Evolutionary conservation across 345 rosid genomes (phyloP).

Genomic region (Cardiospermum halicacabum): DNA sequence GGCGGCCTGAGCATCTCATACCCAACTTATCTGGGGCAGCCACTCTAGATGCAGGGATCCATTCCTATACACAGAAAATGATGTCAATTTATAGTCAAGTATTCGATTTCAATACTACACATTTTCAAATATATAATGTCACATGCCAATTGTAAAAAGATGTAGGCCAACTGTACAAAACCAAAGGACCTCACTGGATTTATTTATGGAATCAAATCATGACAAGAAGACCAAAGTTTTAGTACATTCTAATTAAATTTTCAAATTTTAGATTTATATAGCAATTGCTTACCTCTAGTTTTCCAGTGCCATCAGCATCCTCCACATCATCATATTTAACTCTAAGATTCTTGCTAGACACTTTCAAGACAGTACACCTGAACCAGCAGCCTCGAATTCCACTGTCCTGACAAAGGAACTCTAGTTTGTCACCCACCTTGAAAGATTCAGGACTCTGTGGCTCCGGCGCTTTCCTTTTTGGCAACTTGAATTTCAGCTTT

Average conservation of each 20-base stretch:
- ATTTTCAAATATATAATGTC: background rate
- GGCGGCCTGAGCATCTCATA: slow-evolving; percentile 40
- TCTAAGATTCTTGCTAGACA: slow-evolving; percentile 26
- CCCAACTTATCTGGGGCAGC: slow-evolving; percentile 43
- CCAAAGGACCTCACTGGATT: background rate
- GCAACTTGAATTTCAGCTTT: slow-evolving; percentile 31
- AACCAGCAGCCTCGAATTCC: slow-evolving; percentile 62
- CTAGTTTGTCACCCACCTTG: slow-evolving; percentile 31
- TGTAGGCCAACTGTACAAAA: background rate
- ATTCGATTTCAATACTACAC: background rate
- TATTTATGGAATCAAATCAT: background rate
- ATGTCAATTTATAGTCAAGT: background rate
- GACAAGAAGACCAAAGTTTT: background rate
- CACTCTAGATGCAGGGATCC: slow-evolving; percentile 31
- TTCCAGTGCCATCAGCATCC: slow-evolving; percentile 34
- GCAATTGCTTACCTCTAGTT: slow-evolving; percentile 36
- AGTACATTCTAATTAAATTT: background rate
- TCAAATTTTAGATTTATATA: background rate
- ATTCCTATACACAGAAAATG: slow-evolving; percentile 30
- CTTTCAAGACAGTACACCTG: slow-evolving; percentile 33
- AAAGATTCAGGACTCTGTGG: slow-evolving; percentile 8
- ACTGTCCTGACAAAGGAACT: slow-evolving; percentile 49
- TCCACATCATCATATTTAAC: slow-evolving; percentile 35
- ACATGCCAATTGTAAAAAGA: no score
- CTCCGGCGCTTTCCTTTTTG: slow-evolving; percentile 14